Conservation (phyloP, 768 basidiomycete genomes). For the Boletus bicolor region DNA sequence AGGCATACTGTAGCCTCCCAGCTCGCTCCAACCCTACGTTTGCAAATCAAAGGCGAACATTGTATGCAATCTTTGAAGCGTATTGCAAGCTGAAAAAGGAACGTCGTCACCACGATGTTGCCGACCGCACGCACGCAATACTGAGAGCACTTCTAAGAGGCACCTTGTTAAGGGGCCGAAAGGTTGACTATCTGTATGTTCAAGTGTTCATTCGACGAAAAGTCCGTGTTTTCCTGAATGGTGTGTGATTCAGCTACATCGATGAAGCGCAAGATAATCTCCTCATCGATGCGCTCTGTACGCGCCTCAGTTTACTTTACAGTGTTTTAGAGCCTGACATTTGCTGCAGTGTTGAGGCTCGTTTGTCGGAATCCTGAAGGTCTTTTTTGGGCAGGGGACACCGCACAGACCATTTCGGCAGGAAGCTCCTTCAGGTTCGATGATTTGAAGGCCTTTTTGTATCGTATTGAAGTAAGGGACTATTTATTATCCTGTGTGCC, state of each 20-base stretch:
- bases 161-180: conserved; percentile 35
- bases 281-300: conserved; percentile 60
- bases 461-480: conserved; percentile 52
- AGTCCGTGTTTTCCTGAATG: background rate
- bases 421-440: conserved; percentile 73
- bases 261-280: conserved; percentile 76
- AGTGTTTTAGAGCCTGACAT: conserved; percentile 7
- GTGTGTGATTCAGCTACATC: conserved; percentile 45
- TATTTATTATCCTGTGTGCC: background rate
- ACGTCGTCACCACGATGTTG: conserved; percentile 47
- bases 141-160: conserved; percentile 34
- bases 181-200: conserved; percentile 55
- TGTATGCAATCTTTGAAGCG: conserved; percentile 53
- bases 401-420: conserved; percentile 72
- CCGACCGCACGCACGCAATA: conserved; percentile 61
- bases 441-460: conserved; percentile 66
- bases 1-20: conserved; percentile 47
- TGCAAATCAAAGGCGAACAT: conserved; percentile 41
- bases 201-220: too few relatives aligned
- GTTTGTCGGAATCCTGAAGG: conserved; percentile 66
- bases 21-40: conserved; percentile 53
- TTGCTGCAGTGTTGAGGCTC: conserved; percentile 49
- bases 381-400: conserved; percentile 78
- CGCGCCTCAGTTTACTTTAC: conserved; percentile 8
- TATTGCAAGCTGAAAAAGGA: conserved; percentile 48